Conservation (phyloP, 768 basidiomycete species). For the Myochromella boudieri region DNA sequence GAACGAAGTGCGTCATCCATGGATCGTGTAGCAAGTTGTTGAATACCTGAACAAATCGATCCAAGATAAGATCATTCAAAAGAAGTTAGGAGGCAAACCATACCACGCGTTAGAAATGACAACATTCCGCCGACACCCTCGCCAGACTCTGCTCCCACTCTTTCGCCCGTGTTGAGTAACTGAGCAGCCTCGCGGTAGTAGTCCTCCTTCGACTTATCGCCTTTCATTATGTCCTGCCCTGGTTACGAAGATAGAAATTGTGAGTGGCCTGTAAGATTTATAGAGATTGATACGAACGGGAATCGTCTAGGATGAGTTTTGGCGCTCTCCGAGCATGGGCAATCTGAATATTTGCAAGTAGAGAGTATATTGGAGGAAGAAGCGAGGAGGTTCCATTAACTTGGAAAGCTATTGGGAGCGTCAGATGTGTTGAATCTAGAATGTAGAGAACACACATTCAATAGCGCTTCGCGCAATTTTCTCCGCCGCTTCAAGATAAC, state of each 20-base stretch:
- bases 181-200: slow-evolving; percentile 70
- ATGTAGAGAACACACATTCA: slow-evolving; percentile 44
- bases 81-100: slow-evolving; percentile 11
- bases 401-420: slow-evolving; percentile 43
- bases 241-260: slow-evolving; percentile 3
- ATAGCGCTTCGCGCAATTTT: slow-evolving; percentile 68
- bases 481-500: slow-evolving; percentile 74
- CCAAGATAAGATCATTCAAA: background rate
- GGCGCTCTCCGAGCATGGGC: slow-evolving; percentile 82
- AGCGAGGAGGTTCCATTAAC: slow-evolving; percentile 47
- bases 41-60: slow-evolving; percentile 54
- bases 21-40: slow-evolving; percentile 75
- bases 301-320: slow-evolving; percentile 68
- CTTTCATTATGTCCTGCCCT: slow-evolving; percentile 67
- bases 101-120: slow-evolving; percentile 68
- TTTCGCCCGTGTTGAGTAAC: slow-evolving; percentile 61
- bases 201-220: slow-evolving; percentile 64
- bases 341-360: slow-evolving; percentile 85
- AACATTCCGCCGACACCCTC: slow-evolving; percentile 56
- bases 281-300: slow-evolving; percentile 58
- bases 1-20: slow-evolving; percentile 81
- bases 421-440: slow-evolving; percentile 15
- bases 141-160: slow-evolving; percentile 55
- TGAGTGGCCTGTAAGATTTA: background rate
- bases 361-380: slow-evolving; percentile 71